These are phyloP conservation scores for Cyberlindnera xishuangbannaensis DNA, from an alignment of 805 yeast genomes.

Conservation along the genomic window DNA sequence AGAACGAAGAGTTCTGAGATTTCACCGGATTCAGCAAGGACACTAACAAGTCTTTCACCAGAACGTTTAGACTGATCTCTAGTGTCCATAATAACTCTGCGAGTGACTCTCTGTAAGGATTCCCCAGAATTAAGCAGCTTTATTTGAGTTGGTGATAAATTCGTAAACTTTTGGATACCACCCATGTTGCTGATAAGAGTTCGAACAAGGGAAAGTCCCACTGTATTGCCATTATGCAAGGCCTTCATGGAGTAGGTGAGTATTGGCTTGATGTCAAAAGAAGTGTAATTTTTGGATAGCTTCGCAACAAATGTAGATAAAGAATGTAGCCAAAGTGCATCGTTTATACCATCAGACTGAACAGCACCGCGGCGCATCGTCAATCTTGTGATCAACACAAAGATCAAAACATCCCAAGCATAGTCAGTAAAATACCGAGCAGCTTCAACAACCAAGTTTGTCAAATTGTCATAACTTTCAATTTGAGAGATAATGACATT, in stretches of 20 bases:
- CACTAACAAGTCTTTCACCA: constrained; percentile 43
- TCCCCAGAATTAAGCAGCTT: constrained; percentile 59
- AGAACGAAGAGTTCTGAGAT: constrained; percentile 63
- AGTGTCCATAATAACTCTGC: constrained; percentile 44
- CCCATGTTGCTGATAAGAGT: constrained; percentile 70
- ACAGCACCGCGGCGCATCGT: constrained; percentile 61
- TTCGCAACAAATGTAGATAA: constrained; percentile 75
- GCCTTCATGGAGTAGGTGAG: constrained; percentile 55
- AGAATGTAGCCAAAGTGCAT: constrained; percentile 81
- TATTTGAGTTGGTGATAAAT: constrained; percentile 62
- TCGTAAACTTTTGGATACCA: constrained; percentile 67
- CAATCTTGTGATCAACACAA: constrained; percentile 64
- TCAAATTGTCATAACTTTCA: constrained; percentile 88
- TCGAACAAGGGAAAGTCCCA: constrained; percentile 57
- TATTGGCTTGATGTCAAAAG: constrained; percentile 58
- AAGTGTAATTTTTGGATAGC: constrained; percentile 46
- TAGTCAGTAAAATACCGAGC: constrained; percentile 68
- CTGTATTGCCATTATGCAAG: constrained; percentile 51
- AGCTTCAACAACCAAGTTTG: constrained; percentile 69
- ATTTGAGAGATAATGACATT: constrained; percentile 69
- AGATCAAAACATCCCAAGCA: constrained; percentile 82
- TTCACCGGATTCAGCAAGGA: constrained; percentile 37
- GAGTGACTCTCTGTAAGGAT: constrained; percentile 49
- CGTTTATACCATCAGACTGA: constrained; percentile 76
- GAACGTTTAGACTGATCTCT: constrained; percentile 44